Percentiles rank a stretch among this genome's conserved stretches.
Conservation (phyloP, 371 early-diverging fungal species). For the Actinomucor elegans region DNA sequence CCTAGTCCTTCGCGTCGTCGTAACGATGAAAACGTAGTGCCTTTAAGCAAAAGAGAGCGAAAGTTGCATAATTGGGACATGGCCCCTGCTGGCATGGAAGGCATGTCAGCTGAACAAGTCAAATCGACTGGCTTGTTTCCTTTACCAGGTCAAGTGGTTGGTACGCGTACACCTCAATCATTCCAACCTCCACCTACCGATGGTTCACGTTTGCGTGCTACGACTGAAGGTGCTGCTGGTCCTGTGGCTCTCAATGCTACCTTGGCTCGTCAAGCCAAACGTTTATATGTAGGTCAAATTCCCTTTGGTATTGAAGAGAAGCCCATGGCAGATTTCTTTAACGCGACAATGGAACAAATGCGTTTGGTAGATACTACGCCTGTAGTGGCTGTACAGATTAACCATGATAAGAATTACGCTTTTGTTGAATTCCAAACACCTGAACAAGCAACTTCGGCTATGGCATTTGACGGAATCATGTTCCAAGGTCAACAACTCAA, state of each 20-base stretch:
- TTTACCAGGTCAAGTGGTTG: conserved; percentile 84
- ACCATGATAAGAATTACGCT: conserved; percentile 91
- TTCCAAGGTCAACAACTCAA: conserved; percentile 85
- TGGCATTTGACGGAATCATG: conserved; percentile 90
- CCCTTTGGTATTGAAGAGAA: conserved; percentile 81
- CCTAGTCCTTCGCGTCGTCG: conserved; percentile 39
- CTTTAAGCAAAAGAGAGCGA: conserved; percentile 77
- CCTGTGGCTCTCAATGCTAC: conserved; percentile 38
- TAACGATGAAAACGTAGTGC: conserved; percentile 59
- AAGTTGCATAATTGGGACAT: conserved; percentile 93
- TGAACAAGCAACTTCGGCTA: conserved; percentile 88
- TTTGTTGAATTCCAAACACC: conserved; percentile 78
- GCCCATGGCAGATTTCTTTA: conserved; percentile 83
- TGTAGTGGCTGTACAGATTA: conserved; percentile 82
- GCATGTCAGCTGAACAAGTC: conserved; percentile 84
- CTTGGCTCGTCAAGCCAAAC: conserved; percentile 69
- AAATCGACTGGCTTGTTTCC: conserved; percentile 93
- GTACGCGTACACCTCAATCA: conserved; percentile 59
- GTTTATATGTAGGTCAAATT: conserved; percentile 93
- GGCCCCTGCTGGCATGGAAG: conserved; percentile 91
- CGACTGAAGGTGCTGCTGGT: conserved; percentile 50
- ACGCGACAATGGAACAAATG: conserved; percentile 77
- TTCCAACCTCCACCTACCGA: conserved; percentile 48
- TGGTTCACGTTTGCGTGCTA: conserved; percentile 34
- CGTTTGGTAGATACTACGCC: conserved; percentile 61